A percentile compares a stretch with the other conserved stretches of the same genome.
These are phyloP conservation scores for Ceriops tagal DNA, from an alignment of 345 rosid genomes.

Conservation along the genomic window DNA sequence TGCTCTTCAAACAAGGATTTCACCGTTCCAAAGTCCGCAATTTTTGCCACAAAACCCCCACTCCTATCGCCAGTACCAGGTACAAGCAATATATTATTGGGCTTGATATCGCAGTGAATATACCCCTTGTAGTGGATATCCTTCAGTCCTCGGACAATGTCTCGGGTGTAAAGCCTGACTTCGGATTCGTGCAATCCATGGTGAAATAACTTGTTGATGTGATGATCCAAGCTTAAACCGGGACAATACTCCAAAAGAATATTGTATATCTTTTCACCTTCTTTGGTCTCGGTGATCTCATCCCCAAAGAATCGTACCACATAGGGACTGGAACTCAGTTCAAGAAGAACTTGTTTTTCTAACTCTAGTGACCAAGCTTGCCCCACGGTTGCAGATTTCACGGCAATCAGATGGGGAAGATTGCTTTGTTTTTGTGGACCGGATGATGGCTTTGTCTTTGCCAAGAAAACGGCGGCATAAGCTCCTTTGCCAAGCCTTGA, in stretches of 20 bases:
- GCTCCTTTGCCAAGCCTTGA: no score
- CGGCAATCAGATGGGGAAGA: neutral
- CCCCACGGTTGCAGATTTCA: neutral
- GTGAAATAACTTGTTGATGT: neutral
- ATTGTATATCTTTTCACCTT: neutral
- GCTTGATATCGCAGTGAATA: slow-evolving; percentile 17
- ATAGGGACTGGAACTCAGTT: neutral
- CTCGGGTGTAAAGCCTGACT: neutral
- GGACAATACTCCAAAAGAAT: slow-evolving; percentile 6
- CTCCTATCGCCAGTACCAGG: neutral
- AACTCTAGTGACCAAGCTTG: neutral
- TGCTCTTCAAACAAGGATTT: neutral
- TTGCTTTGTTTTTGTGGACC: no score
- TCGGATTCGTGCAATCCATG: neutral
- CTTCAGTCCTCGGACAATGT: slow-evolving; percentile 2
- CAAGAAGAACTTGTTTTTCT: neutral
- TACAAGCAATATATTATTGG: slow-evolving; percentile 7
- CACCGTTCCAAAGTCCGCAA: slow-evolving; percentile 6
- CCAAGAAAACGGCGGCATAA: no score
- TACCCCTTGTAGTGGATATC: neutral
- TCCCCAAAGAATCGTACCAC: slow-evolving; percentile 8
- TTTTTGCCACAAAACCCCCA: neutral
- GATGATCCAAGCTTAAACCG: neutral
- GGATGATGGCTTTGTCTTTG: no score
- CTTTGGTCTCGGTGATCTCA: neutral